Conservation (phyloP, 202 grass and related monocot genomes). For the Saccharum hybrid region DNA sequence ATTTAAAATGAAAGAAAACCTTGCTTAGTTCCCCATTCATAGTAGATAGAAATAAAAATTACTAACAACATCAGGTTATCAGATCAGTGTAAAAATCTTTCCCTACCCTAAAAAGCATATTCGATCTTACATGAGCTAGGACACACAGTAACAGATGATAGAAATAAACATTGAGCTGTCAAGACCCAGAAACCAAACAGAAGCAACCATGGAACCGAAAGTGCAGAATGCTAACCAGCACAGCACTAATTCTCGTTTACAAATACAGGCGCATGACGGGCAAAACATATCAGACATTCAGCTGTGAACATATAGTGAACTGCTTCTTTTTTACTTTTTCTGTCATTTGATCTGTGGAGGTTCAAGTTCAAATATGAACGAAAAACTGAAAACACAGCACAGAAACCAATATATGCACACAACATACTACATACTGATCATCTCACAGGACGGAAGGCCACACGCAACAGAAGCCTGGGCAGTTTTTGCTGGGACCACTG, state of each 20-base stretch:
- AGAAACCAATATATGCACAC: not conserved
- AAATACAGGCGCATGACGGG: not conserved
- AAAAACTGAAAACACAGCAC: not conserved
- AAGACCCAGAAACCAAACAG: not conserved
- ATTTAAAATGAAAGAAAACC: slow-evolving; percentile 30
- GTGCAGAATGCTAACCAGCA: not conserved
- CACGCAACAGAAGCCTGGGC: not conserved
- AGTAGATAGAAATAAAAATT: slow-evolving; percentile 18
- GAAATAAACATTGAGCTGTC: not conserved
- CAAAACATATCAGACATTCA: not conserved
- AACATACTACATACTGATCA: too few relatives aligned
- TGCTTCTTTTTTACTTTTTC: not conserved
- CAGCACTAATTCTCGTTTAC: not conserved
- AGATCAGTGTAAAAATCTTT: not conserved
- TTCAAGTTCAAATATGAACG: not conserved
- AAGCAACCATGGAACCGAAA: not conserved
- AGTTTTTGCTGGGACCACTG: not conserved
- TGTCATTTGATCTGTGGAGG: not conserved
- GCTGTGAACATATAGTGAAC: not conserved
- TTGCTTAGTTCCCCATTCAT: not conserved
- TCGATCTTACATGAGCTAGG: not conserved
- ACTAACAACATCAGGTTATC: not conserved
- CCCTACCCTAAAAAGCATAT: not conserved
- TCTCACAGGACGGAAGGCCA: too few relatives aligned
- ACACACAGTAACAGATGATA: not conserved